Base-by-base conservation (phyloP, 2,329 filamentous ascomycete species). In the Alternaria conjuncta region DNA sequence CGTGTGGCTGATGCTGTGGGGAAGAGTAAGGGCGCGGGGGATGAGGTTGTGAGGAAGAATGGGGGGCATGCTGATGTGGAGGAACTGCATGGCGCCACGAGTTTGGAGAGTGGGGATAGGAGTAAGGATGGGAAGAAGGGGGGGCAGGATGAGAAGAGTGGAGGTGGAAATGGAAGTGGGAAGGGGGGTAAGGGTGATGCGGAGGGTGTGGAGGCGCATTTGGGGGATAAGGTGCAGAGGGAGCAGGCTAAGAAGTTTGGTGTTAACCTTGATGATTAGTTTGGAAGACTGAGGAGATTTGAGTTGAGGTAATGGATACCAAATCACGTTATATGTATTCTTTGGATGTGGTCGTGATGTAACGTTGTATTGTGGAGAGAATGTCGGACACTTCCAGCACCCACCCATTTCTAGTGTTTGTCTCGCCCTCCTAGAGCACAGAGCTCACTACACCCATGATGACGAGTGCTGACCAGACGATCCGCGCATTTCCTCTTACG, bases 241-340 rank as follows among this genome's bases (percentile, higher is more conserved):
- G 47, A 63, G 13, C 65, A 63, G 46, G 67, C 67, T n/a, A 64
- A 66, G 56, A 69, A 69, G 41, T 66, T 64, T 36, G 64, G 64
- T 5, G 65, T 64, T 15, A 66, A 68, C 32, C 50, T 69, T n/a
- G 60, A 58, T 10, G 36, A 45, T 15, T 55, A 18, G 32, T 20
- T 30, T 41, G 32, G 15, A 5, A n/a, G 8, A n/a, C 1, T 10
- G 32, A 9, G 32, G 15, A 41, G 15, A 18, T 18, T 0, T 1
- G 8, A 18, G 15, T 18, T 10, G 8, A 58, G 21, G 9, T 6
- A 5, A 23, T 10, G 6, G 28, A 45, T 13, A 21, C 20, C 23
- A 45, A 15, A 3, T 44, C 9, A 13, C 0, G 3, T 11, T n/a
- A 4, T 30, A 13, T 36, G 23, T 23, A 53, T 12, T 30, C 13